phyloP scores from a whole-genome alignment of 2,329 filamentous ascomycete species.

The Uncinocarpus reesii region DNA sequence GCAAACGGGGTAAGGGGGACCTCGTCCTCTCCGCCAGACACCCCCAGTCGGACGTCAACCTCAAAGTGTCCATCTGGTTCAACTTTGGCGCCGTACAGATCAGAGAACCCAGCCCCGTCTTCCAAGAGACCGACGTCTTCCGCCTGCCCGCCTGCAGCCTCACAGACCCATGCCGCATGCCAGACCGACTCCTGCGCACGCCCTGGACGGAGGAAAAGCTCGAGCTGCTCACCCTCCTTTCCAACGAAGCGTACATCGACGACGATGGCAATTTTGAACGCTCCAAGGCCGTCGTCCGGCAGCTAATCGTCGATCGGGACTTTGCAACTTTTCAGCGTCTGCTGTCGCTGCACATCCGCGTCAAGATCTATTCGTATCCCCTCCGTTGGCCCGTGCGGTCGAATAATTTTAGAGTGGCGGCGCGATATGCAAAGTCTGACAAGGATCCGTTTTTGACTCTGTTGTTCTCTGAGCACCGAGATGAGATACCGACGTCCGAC shows the following conservation, averaged over 20 bases:
- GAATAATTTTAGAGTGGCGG: slow-evolving; percentile 26
- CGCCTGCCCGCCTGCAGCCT: slow-evolving; percentile 26
- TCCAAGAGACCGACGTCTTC: slow-evolving; percentile 27
- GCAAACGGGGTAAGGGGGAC: slow-evolving; percentile 26
- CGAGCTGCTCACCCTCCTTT: slow-evolving; percentile 31
- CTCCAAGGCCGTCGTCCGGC: slow-evolving; percentile 25
- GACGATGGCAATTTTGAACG: slow-evolving; percentile 25
- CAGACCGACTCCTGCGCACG: slow-evolving; percentile 29
- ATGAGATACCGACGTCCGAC: slow-evolving; percentile 23
- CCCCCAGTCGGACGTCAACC: slow-evolving; percentile 14
- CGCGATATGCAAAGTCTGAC: slow-evolving; percentile 22
- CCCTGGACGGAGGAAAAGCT: slow-evolving; percentile 34
- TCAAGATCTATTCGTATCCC: slow-evolving; percentile 26
- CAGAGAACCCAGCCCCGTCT: slow-evolving; percentile 21
- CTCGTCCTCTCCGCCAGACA: slow-evolving; percentile 22
- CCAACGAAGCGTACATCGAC: slow-evolving; percentile 31
- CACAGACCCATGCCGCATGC: slow-evolving; percentile 27
- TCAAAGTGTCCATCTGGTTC: slow-evolving; percentile 31
- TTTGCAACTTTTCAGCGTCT: slow-evolving; percentile 27
- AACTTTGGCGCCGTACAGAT: slow-evolving; percentile 31
- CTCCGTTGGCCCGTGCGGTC: slow-evolving; percentile 27
- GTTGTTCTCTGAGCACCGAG: slow-evolving; percentile 27
- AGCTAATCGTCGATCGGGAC: slow-evolving; percentile 29
- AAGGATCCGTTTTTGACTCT: slow-evolving; percentile 29
- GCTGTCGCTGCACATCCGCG: slow-evolving; percentile 25